Conservation (phyloP, 2,329 filamentous ascomycete genomes). For the Emergomyces pasteurianus region DNA sequence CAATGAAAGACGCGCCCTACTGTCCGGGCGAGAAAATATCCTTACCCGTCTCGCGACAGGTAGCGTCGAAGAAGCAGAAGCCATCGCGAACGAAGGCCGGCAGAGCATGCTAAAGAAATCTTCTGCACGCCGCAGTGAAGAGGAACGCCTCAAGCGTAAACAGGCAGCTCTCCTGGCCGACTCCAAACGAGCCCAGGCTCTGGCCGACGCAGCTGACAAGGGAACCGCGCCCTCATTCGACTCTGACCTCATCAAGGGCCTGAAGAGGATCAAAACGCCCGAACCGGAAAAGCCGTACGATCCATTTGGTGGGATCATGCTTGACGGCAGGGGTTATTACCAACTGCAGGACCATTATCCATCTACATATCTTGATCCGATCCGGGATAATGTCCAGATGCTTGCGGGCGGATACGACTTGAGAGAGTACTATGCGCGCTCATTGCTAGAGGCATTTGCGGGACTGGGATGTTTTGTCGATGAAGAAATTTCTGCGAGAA, state of each 20-base stretch:
- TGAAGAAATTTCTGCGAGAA: slow-evolving; percentile 46
- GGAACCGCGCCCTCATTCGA: slow-evolving; percentile 16
- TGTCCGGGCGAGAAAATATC: slow-evolving; percentile 54
- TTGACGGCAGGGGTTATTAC: slow-evolving; percentile 58
- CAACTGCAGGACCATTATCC: slow-evolving; percentile 57
- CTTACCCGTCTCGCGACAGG: slow-evolving; percentile 57
- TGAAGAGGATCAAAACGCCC: slow-evolving; percentile 53
- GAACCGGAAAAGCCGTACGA: slow-evolving; percentile 69
- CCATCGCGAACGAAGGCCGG: slow-evolving; percentile 41
- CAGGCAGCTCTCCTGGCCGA: slow-evolving; percentile 26
- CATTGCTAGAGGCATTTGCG: slow-evolving; percentile 79
- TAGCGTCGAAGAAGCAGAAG: slow-evolving; percentile 46
- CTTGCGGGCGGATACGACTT: slow-evolving; percentile 73
- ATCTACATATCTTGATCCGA: slow-evolving; percentile 59
- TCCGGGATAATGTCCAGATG: slow-evolving; percentile 53
- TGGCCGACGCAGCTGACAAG: slow-evolving; percentile 6
- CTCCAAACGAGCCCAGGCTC: slow-evolving; percentile 20
- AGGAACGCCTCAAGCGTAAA: slow-evolving; percentile 36
- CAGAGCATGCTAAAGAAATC: slow-evolving; percentile 61
- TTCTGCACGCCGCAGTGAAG: slow-evolving; percentile 46
- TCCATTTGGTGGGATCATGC: slow-evolving; percentile 63
- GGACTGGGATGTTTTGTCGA: slow-evolving; percentile 78
- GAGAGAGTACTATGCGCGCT: slow-evolving; percentile 66
- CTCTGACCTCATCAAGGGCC: slow-evolving; percentile 57
- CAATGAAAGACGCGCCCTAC: slow-evolving; percentile 53